phyloP scores from a whole-genome alignment of 805 yeast genomes.

The Saccharomycopsis sp. region DNA sequence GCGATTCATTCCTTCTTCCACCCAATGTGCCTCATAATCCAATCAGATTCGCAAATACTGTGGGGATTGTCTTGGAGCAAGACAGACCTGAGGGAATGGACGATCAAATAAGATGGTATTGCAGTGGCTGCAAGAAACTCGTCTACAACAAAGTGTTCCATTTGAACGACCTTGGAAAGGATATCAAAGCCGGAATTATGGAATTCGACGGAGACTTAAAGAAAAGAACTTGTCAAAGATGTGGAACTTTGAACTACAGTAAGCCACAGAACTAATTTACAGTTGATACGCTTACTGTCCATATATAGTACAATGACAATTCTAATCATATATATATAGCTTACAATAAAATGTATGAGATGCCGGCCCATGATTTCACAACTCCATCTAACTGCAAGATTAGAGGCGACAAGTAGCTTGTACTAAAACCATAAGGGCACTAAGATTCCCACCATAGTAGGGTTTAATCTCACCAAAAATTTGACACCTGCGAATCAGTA shows the following conservation, averaged over 20 bases:
- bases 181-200: slow-evolving; percentile 76
- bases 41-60: slow-evolving; percentile 75
- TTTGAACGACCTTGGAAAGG: slow-evolving; percentile 80
- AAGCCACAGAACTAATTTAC: slow-evolving; percentile 37
- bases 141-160: slow-evolving; percentile 68
- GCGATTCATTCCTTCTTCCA: slow-evolving; percentile 84
- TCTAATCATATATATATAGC: not conserved
- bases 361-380: slow-evolving; percentile 23
- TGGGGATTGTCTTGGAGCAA: slow-evolving; percentile 89
- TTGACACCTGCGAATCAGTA: slow-evolving; percentile 20
- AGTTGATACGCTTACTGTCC: not conserved
- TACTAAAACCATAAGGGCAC: slow-evolving; percentile 20
- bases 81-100: slow-evolving; percentile 68
- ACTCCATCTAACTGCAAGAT: slow-evolving; percentile 22
- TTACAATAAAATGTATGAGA: slow-evolving; percentile 19
- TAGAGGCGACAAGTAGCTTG: slow-evolving; percentile 17
- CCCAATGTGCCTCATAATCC: slow-evolving; percentile 87
- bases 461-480: slow-evolving; percentile 21
- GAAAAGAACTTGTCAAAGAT: slow-evolving; percentile 64
- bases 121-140: slow-evolving; percentile 56
- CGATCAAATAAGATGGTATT: slow-evolving; percentile 86
- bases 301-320: not conserved
- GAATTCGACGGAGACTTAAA: slow-evolving; percentile 56
- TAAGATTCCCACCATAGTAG: slow-evolving; percentile 18
- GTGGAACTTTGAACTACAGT: slow-evolving; percentile 71